Conservation (phyloP, 495 filamentous ascomycete genomes). For the Margaritispora aquatica region DNA sequence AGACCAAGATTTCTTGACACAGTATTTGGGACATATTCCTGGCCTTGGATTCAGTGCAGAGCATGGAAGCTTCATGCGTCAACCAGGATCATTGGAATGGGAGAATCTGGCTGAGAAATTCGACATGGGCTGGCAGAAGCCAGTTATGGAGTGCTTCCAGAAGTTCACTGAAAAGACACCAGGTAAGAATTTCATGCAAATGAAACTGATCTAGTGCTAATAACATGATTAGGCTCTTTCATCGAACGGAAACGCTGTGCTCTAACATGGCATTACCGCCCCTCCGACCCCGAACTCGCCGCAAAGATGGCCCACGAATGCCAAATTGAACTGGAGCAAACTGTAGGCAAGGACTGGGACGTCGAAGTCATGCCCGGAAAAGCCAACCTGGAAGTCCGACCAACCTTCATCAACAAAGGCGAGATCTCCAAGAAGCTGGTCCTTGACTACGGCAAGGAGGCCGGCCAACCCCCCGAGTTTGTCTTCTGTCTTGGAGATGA, state of each 20-base stretch:
- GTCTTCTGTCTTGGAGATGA: constrained; percentile 90
- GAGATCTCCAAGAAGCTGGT: constrained; percentile 81
- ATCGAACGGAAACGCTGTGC: constrained; percentile 90
- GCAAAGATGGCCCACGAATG: constrained; percentile 69
- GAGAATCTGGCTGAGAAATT: constrained; percentile 74
- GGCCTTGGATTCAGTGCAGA: constrained; percentile 88
- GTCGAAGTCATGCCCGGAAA: constrained; percentile 96
- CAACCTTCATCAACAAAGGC: constrained; percentile 94
- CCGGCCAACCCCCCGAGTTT: constrained; percentile 57
- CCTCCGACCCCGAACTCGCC: constrained; percentile 78
- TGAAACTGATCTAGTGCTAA: constrained; percentile 21
- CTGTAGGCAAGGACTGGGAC: constrained; percentile 69
- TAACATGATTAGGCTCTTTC: constrained; percentile 55
- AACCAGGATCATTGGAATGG: constrained; percentile 69
- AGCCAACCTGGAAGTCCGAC: constrained; percentile 91
- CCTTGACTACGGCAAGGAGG: constrained; percentile 47
- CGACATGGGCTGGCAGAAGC: constrained; percentile 84
- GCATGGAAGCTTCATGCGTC: constrained; percentile 88
- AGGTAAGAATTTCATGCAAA: constrained; percentile 39
- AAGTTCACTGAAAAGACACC: constrained; percentile 78
- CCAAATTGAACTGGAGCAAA: constrained; percentile 65
- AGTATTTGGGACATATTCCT: constrained; percentile 79
- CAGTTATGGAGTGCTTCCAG: constrained; percentile 74
- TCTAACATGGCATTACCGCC: constrained; percentile 94
- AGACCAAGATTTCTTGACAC: constrained; percentile 79